Conservation (phyloP, 768 basidiomycete species). For the Lanmaoa pseudosensibilis region DNA sequence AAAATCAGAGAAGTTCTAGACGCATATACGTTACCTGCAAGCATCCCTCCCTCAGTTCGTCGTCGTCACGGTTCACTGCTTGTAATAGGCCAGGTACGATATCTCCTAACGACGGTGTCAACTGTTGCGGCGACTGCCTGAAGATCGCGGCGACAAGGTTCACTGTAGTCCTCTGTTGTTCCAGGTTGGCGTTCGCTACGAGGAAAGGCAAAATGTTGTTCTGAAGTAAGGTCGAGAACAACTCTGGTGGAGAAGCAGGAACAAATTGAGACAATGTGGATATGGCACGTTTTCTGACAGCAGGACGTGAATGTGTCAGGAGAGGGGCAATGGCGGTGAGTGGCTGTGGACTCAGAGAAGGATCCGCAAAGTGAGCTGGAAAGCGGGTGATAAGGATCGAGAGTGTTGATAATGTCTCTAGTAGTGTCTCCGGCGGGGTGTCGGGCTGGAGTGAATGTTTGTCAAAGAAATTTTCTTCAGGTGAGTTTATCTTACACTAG, state of each 20-base stretch:
- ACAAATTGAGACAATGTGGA: conserved; percentile 82
- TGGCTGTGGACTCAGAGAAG: conserved; percentile 56
- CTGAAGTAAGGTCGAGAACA: conserved; percentile 63
- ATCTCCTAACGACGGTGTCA: conserved; percentile 57
- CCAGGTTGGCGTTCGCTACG: conserved; percentile 49
- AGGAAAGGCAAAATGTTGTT: conserved; percentile 62
- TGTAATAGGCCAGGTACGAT: conserved; percentile 73
- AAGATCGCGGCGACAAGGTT: conserved; percentile 80
- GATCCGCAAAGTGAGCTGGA: conserved; percentile 61
- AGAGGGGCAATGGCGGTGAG: conserved; percentile 68
- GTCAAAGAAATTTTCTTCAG: conserved; percentile 5
- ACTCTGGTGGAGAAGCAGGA: conserved; percentile 61
- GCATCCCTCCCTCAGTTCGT: conserved; percentile 78
- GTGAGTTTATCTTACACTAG: conserved; percentile 52
- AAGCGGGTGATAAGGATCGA: conserved; percentile 88
- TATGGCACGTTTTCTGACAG: conserved; percentile 92
- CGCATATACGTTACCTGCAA: conserved; percentile 57
- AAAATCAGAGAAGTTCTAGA: not conserved
- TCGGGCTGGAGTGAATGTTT: conserved; percentile 42
- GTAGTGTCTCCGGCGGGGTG: conserved; percentile 76
- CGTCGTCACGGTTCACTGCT: conserved; percentile 72
- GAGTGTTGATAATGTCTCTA: conserved; percentile 82
- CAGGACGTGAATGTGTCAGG: conserved; percentile 72
- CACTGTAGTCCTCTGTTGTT: conserved; percentile 75
- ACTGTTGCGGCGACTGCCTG: conserved; percentile 66